phyloP scores from a whole-genome alignment of 805 yeast species.

The Candida pseudoglaebosa region DNA sequence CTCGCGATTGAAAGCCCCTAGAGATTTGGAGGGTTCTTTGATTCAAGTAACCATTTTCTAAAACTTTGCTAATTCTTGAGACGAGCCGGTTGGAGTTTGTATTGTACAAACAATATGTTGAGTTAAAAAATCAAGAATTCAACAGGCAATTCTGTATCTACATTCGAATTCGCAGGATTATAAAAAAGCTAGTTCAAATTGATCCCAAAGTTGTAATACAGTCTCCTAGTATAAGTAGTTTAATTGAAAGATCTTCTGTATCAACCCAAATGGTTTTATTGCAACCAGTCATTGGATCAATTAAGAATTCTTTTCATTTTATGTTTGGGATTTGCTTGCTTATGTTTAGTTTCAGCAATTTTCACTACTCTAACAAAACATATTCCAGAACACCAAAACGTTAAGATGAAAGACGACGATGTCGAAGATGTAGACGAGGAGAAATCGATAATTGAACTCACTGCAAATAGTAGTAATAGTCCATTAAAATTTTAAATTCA shows the following conservation, averaged over 20 bases:
- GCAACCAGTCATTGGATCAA: slow-evolving; percentile 32
- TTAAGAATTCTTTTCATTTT: slow-evolving; percentile 40
- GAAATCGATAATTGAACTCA: background rate
- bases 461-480: background rate
- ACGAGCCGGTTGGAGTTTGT: slow-evolving; percentile 29
- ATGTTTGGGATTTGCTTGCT: slow-evolving; percentile 31
- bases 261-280: slow-evolving; percentile 18
- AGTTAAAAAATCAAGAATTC: slow-evolving; percentile 15
- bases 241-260: slow-evolving; percentile 22
- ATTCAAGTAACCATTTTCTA: slow-evolving; percentile 31
- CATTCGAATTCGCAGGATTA: slow-evolving; percentile 12
- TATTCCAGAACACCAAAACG: slow-evolving; percentile 33
- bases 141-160: slow-evolving; percentile 7
- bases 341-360: slow-evolving; percentile 26
- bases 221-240: slow-evolving; percentile 25
- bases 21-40: slow-evolving; percentile 31
- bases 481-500: too few relatives aligned
- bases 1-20: slow-evolving; percentile 35
- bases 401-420: slow-evolving; percentile 12
- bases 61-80: slow-evolving; percentile 28
- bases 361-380: slow-evolving; percentile 40
- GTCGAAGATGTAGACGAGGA: slow-evolving; percentile 6
- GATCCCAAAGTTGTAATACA: slow-evolving; percentile 16
- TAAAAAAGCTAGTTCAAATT: slow-evolving; percentile 10
- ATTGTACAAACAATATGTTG: slow-evolving; percentile 30